These are phyloP conservation scores for Zygosaccharomyces pseudorouxii DNA, from an alignment of 805 yeast genomes.

Conservation along the genomic window DNA sequence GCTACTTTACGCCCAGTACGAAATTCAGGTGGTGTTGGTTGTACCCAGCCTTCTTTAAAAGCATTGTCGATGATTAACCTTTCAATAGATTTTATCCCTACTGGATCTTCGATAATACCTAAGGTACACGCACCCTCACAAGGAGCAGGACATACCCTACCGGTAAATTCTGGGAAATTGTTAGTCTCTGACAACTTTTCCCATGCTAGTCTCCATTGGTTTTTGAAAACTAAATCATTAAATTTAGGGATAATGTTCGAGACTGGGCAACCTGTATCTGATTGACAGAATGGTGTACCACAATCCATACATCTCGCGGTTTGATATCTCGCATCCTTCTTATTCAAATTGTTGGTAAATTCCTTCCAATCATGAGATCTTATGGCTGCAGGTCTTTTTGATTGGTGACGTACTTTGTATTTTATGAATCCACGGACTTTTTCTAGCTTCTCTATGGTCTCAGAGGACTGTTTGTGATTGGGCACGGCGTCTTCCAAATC, in stretches of 20 bases:
- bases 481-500: conserved; percentile 87
- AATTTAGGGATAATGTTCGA: conserved; percentile 96
- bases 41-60: conserved; percentile 94
- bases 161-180: conserved; percentile 98
- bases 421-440: conserved; percentile 89
- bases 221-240: conserved; percentile 93
- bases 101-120: conserved; percentile 91
- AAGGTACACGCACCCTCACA: conserved; percentile 96
- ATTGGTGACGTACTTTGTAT: conserved; percentile 84
- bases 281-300: conserved; percentile 98
- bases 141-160: conserved; percentile 98
- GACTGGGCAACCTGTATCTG: conserved; percentile 97
- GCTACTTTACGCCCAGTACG: conserved; percentile 88
- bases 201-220: conserved; percentile 90
- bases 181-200: conserved; percentile 91
- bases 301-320: conserved; percentile 99
- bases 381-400: conserved; percentile 69
- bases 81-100: conserved; percentile 93
- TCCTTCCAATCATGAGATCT: conserved; percentile 92
- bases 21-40: conserved; percentile 67
- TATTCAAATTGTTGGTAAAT: conserved; percentile 70
- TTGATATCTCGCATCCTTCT: conserved; percentile 83
- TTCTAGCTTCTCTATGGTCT: conserved; percentile 53
- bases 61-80: conserved; percentile 95
- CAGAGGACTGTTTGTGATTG: conserved; percentile 61